A percentile compares a stretch with the other conserved stretches of the same genome.
Conservation (phyloP, 1,284 basidiomycete species). For the Xerocomus nothofagi region DNA sequence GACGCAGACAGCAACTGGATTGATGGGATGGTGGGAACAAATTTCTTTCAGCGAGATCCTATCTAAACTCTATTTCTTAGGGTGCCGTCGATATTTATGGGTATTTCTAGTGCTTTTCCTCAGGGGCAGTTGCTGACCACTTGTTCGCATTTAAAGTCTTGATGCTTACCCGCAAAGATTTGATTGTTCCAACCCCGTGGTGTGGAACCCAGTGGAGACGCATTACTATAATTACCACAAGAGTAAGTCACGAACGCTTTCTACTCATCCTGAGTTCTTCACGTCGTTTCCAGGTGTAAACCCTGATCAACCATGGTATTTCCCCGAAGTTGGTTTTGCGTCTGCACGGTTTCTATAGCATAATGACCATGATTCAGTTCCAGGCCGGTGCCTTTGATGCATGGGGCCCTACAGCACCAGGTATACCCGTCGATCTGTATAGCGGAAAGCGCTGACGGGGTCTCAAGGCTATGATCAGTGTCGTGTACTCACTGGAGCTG, state of each 20-base stretch:
- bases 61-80: conserved; percentile 24
- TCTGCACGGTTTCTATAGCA: background rate
- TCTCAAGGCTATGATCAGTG: conserved; percentile 47
- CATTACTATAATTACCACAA: conserved; percentile 32
- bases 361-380: conserved; percentile 43
- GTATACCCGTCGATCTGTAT: conserved; percentile 27
- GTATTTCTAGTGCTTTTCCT: conserved; percentile 27
- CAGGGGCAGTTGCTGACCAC: background rate
- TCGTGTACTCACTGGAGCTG: conserved; percentile 59
- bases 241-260: conserved; percentile 16
- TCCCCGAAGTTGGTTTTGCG: conserved; percentile 32
- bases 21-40: conserved; percentile 52
- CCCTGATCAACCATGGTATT: conserved; percentile 32
- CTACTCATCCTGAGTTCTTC: background rate
- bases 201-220: conserved; percentile 31
- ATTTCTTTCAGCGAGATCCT: background rate
- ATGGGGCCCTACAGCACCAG: conserved; percentile 68
- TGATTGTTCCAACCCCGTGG: conserved; percentile 35
- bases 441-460: conserved; percentile 9
- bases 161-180: conserved; percentile 36
- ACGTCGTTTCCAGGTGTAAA: conserved; percentile 24
- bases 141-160: conserved; percentile 20
- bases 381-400: conserved; percentile 75
- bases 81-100: conserved; percentile 57
- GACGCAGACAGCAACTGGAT: conserved; percentile 61